A percentile compares a stretch with the other conserved stretches of the same genome.
phyloP scores from a whole-genome alignment of 176 grass and related monocot genomes.

The Carex scoparia region DNA sequence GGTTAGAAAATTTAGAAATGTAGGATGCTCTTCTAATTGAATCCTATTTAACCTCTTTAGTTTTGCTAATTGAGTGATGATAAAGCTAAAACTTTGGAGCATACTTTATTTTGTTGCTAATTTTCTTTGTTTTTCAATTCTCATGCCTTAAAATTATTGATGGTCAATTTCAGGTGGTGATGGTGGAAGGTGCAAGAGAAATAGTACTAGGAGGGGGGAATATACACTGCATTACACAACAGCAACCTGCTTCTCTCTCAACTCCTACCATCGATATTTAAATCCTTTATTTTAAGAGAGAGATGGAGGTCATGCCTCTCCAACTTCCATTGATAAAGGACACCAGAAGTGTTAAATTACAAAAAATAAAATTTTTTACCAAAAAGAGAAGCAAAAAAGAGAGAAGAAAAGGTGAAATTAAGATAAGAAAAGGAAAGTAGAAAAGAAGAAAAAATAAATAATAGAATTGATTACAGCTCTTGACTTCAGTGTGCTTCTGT shows the following conservation, averaged over 20 bases:
- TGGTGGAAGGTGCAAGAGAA: slow-evolving; percentile 74
- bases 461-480: no score
- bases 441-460: no score
- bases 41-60: no score
- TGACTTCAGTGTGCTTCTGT: no score
- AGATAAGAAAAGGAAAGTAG: no score
- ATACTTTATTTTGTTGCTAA: neutral
- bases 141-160: neutral
- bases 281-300: no score
- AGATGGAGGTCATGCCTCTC: no score
- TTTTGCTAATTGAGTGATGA: neutral
- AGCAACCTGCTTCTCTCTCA: slow-evolving; percentile 49
- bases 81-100: neutral
- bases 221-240: slow-evolving; percentile 93
- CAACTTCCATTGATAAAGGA: no score
- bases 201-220: slow-evolving; percentile 87
- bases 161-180: slow-evolving; percentile 54
- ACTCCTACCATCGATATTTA: neutral
- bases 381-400: no score
- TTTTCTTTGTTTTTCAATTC: neutral
- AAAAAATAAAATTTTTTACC: no score
- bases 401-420: no score
- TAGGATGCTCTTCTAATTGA: neutral
- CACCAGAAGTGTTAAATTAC: no score
- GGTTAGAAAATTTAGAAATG: neutral